Percentiles rank a stretch among this genome's conserved stretches.
These are phyloP conservation scores for Delonix regia DNA, from an alignment of 306 rosid genomes.

Conservation along the genomic window DNA sequence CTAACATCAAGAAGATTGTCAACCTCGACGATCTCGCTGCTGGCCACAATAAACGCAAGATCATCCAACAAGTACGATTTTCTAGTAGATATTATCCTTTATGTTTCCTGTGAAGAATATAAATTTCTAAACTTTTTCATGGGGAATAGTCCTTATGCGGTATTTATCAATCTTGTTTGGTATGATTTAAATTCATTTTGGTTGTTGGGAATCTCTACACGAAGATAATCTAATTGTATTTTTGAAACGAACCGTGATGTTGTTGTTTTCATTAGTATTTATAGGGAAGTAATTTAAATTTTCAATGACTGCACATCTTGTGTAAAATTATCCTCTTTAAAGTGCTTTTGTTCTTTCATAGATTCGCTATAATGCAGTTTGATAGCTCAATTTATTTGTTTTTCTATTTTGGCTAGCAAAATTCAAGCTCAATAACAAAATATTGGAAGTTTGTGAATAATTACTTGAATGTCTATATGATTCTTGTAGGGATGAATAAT, in stretches of 20 bases:
- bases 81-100: not conserved
- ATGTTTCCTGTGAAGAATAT: not conserved
- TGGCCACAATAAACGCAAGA: conserved; percentile 84
- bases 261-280: not conserved
- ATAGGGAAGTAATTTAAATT: not conserved
- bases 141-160: not conserved
- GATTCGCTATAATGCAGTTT: not conserved
- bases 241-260: not conserved
- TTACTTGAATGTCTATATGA: not conserved
- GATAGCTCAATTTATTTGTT: conserved; percentile 2
- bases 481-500: not conserved
- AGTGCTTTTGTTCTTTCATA: not conserved
- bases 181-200: not conserved
- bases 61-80: conserved; percentile 77
- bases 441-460: not conserved
- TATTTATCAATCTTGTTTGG: not conserved
- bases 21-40: conserved; percentile 88
- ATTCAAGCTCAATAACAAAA: not conserved
- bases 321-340: not conserved
- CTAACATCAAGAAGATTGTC: conserved; percentile 83
- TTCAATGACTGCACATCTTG: not conserved
- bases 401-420: not conserved
- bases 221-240: not conserved
- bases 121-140: not conserved
- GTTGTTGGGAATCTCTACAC: not conserved